A percentile compares a stretch with the other conserved stretches of the same genome.
phyloP scores from a whole-genome alignment of 495 filamentous ascomycete genomes.

The Podospora didyma region DNA sequence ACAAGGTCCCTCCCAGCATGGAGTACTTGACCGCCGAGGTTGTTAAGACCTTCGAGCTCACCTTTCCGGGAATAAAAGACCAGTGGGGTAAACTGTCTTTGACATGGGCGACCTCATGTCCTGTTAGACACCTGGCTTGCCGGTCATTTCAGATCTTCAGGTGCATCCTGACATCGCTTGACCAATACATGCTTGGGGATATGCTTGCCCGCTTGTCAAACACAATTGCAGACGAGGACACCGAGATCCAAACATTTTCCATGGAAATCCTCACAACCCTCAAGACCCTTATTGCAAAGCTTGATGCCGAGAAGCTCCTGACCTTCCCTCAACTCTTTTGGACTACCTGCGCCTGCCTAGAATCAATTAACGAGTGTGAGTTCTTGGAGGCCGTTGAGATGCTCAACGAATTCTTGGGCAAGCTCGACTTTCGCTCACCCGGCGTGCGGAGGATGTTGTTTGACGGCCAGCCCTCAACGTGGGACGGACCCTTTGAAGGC shows the following conservation, averaged over 20 bases:
- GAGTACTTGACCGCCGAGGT: constrained; percentile 73
- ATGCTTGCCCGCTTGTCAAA: constrained; percentile 94
- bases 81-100: constrained; percentile 86
- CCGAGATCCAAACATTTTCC: constrained; percentile 90
- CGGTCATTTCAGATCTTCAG: constrained; percentile 97
- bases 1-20: constrained; percentile 85
- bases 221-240: constrained; percentile 88
- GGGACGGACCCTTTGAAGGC: constrained; percentile 88
- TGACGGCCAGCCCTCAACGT: constrained; percentile 75
- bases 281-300: constrained; percentile 79
- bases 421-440: constrained; percentile 73
- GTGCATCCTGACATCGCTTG: constrained; percentile 83
- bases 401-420: constrained; percentile 81
- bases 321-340: constrained; percentile 94
- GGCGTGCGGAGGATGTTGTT: constrained; percentile 63
- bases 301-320: constrained; percentile 74
- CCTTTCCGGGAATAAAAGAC: constrained; percentile 82
- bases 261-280: constrained; percentile 96
- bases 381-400: constrained; percentile 88
- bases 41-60: constrained; percentile 76
- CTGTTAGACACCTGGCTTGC: constrained; percentile 92
- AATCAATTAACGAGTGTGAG: constrained; percentile 92
- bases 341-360: constrained; percentile 92
- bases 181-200: constrained; percentile 89
- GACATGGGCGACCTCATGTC: constrained; percentile 93